Conservation (phyloP, 2,329 filamentous ascomycete species). For the Colletotrichum abscissum region DNA sequence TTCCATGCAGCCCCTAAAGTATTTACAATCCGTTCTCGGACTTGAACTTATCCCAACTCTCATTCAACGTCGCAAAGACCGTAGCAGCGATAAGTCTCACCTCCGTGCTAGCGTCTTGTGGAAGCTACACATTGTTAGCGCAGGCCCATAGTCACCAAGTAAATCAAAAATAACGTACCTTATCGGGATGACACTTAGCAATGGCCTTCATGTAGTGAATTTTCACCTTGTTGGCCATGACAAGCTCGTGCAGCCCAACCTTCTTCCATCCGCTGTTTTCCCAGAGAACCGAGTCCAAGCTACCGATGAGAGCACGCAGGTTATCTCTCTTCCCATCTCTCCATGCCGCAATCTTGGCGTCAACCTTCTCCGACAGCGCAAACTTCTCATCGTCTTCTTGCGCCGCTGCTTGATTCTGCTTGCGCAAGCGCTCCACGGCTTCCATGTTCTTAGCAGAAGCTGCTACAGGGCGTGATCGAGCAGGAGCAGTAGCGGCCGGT, state of each 20-base stretch:
- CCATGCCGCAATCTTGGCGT: conserved; percentile 83
- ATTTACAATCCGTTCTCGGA: conserved; percentile 71
- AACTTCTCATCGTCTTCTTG: conserved; percentile 93
- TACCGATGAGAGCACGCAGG: conserved; percentile 85
- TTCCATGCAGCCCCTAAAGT: background rate
- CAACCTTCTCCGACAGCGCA: conserved; percentile 85
- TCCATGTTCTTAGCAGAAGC: conserved; percentile 69
- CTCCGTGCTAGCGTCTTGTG: conserved; percentile 73
- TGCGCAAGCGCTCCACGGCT: conserved; percentile 84
- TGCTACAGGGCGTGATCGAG: conserved; percentile 52
- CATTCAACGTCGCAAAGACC: conserved; percentile 76
- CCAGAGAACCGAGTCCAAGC: conserved; percentile 91
- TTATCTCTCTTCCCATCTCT: conserved; percentile 94
- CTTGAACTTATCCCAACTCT: conserved; percentile 81
- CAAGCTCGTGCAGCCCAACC: conserved; percentile 91
- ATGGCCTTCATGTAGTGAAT: conserved; percentile 99
- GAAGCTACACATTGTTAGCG: conserved; percentile 56
- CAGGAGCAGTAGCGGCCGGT: conserved; percentile 43
- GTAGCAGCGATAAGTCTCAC: conserved; percentile 72
- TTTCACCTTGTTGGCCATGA: conserved; percentile 95
- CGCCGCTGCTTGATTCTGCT: conserved; percentile 87
- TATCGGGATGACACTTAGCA: conserved; percentile 97
- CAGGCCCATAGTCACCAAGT: background rate
- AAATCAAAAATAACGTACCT: conserved; percentile 71
- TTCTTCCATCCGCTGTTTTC: conserved; percentile 95